phyloP scores from a whole-genome alignment of 768 basidiomycete genomes.

The Porphyrellus cyaneotinctus region DNA sequence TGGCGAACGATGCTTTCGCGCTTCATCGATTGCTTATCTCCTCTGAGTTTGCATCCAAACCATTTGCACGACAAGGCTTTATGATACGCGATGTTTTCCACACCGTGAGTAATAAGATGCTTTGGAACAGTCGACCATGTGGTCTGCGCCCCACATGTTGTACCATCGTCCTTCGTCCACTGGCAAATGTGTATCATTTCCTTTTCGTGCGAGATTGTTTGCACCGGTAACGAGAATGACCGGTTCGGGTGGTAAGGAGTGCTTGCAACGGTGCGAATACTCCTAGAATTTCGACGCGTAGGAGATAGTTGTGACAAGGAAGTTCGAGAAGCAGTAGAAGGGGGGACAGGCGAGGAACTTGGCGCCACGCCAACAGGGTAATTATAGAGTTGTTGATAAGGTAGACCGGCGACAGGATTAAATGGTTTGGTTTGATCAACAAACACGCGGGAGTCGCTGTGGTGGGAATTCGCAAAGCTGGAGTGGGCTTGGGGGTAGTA shows the following conservation, averaged over 20 bases:
- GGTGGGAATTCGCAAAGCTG: background rate
- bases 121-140: background rate
- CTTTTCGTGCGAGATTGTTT: background rate
- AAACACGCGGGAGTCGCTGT: background rate
- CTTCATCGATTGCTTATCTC: background rate
- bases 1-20: conserved; percentile 20
- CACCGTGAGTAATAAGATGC: conserved; percentile 10
- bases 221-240: background rate
- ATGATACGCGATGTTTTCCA: background rate
- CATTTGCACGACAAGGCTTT: background rate
- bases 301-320: no score
- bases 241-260: background rate
- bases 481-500: no score
- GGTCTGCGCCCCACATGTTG: background rate
- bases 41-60: conserved; percentile 3
- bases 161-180: conserved; percentile 5
- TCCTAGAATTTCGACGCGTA: background rate
- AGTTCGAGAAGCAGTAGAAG: background rate
- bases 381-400: background rate
- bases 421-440: background rate
- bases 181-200: background rate
- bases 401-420: no score
- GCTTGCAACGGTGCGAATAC: background rate
- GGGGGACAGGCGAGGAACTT: background rate
- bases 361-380: background rate